phyloP scores from a whole-genome alignment of 225 moss, liverwort and hornwort species.

The Rhytidiadelphus loreus region DNA sequence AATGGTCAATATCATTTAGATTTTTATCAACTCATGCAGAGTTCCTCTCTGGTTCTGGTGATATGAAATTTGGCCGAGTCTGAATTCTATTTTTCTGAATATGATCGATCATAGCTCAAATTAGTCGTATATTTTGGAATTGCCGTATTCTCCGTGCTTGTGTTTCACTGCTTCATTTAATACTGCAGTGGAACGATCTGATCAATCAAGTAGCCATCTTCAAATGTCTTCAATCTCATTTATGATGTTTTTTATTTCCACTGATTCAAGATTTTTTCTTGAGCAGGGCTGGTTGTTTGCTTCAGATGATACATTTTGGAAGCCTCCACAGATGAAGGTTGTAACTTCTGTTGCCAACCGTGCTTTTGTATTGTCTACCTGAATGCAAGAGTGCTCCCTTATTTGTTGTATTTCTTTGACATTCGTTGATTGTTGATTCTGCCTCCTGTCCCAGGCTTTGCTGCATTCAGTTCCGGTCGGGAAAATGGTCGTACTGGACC shows the following conservation, averaged over 20 bases:
- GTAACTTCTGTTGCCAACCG: not conserved
- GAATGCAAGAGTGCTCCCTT: not conserved
- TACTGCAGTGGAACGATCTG: not conserved
- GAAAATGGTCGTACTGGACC: constrained; percentile 84
- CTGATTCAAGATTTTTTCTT: not conserved
- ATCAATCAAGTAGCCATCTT: not conserved
- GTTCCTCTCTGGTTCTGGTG: not conserved
- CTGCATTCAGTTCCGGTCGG: constrained; percentile 79
- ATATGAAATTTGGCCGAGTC: not conserved
- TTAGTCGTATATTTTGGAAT: not conserved
- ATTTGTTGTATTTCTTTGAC: not conserved
- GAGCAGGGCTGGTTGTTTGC: constrained; percentile 92
- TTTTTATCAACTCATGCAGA: not conserved
- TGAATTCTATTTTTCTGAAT: not conserved
- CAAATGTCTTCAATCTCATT: not conserved
- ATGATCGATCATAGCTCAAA: not conserved
- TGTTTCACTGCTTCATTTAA: not conserved
- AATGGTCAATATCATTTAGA: not conserved
- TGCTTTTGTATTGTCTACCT: not conserved
- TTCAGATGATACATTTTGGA: constrained; percentile 81
- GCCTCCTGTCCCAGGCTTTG: constrained; percentile 39
- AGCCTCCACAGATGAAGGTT: constrained; percentile 82
- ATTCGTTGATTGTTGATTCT: not conserved
- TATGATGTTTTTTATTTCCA: not conserved
- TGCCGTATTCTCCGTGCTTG: not conserved